Percentiles rank a stretch among this genome's conserved stretches.
phyloP scores from a whole-genome alignment of 2,329 filamentous ascomycete species.

The Penicillium sp. region DNA sequence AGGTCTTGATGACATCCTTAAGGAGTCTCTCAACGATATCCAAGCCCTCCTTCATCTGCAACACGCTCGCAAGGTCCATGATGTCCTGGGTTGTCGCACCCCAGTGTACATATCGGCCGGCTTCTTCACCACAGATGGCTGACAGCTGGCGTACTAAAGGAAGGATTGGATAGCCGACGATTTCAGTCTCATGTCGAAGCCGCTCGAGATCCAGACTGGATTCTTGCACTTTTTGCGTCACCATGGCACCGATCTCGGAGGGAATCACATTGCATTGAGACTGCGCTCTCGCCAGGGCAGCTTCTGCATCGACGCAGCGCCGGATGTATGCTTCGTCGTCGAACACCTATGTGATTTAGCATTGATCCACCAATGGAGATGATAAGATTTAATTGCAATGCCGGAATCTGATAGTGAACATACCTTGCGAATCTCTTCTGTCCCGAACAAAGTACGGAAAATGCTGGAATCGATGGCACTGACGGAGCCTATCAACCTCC shows the following conservation, averaged over 20 bases:
- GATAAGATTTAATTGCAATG: background rate
- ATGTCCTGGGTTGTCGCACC: slow-evolving; percentile 61
- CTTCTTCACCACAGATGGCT: slow-evolving; percentile 30
- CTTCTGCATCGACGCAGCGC: slow-evolving; percentile 52
- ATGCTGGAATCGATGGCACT: slow-evolving; percentile 49
- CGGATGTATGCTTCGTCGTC: slow-evolving; percentile 51
- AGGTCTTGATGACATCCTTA: slow-evolving; percentile 42
- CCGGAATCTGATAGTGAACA: background rate
- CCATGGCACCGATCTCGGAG: slow-evolving; percentile 31
- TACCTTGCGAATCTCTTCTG: slow-evolving; percentile 48
- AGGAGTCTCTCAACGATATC: slow-evolving; percentile 49
- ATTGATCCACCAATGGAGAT: background rate
- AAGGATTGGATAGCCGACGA: slow-evolving; percentile 56
- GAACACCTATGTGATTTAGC: slow-evolving; percentile 39
- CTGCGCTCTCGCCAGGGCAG: slow-evolving; percentile 53
- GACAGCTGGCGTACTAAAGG: slow-evolving; percentile 52
- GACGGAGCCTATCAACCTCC: slow-evolving; percentile 54
- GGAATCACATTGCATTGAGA: slow-evolving; percentile 50
- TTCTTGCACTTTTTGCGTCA: slow-evolving; percentile 37
- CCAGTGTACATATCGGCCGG: slow-evolving; percentile 56
- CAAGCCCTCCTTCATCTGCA: slow-evolving; percentile 55
- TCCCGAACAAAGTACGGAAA: slow-evolving; percentile 54
- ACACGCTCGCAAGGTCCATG: slow-evolving; percentile 55
- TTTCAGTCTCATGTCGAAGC: slow-evolving; percentile 48
- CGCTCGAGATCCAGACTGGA: slow-evolving; percentile 45